Base-by-base conservation (phyloP, 1,284 basidiomycete genomes). In the Leccinum subrobustum region DNA sequence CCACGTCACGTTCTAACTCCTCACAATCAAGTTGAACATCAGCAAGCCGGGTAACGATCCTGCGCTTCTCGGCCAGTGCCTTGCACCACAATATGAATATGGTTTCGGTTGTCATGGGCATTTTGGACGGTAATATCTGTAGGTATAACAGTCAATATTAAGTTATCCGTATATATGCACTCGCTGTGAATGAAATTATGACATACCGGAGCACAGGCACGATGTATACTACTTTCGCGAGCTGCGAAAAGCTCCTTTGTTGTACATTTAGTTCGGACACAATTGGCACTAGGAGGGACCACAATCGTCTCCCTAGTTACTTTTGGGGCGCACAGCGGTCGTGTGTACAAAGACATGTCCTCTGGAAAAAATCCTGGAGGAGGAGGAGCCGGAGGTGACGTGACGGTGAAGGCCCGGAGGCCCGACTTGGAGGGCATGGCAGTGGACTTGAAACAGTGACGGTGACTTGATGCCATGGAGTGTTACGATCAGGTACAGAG, bases 21-120 rank as follows among this genome's bases (percentile, higher is more conserved):
- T 57, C 56, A n/a, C 56, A 57, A 33, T 57, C 56, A 52, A 57
- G 56, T 16, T 57, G 56, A 14, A 52, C n/a, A 52, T 57, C 47
- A 18, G 56, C 56, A 37, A 57, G 56, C 47, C 35, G 35, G 35
- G 47, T 25, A 6, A 52, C 48, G 18, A 57, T 18, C 20, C 2
- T 25, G 33, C 16, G 16, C 56, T 52, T 57, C 31, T 16, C 33
- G 33, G 11, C 16, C 20, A 57, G 31, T 29, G 56, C 56, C 25
- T 12, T 47, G 48, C 23, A 37, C 56, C 47, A 57, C 48, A 27
- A 51, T 27, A 27, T 6, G 18, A 57, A 18, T 7, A 25, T 6
- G 14, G 20, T 29, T 52, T 57, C 47, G 14, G 20, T 23, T 27
- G 31, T 14, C 56, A 11, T 12, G 23, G 20, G 31, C 20, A 52